These are phyloP conservation scores for Podospora anserina DNA, from an alignment of 495 filamentous ascomycete genomes.

Conservation along the genomic window DNA sequence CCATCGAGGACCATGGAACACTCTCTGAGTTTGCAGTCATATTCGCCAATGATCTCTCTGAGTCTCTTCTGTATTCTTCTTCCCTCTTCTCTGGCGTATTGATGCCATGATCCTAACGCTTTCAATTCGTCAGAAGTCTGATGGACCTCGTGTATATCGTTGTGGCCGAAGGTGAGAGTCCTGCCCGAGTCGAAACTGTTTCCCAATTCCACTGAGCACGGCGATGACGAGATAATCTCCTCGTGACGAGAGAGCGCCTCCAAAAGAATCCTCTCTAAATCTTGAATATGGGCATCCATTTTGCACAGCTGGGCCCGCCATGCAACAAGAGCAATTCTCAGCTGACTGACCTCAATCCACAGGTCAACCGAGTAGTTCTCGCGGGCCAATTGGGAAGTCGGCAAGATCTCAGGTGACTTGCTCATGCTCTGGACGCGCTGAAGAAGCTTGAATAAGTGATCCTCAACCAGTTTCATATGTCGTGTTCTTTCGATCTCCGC, in stretches of 20 bases:
- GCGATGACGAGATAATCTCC: background rate
- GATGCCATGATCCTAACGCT: background rate
- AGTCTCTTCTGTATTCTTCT: slow-evolving; percentile 13
- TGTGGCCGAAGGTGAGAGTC: background rate
- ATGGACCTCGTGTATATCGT: background rate
- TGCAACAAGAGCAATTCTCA: slow-evolving; percentile 1
- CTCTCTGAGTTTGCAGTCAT: slow-evolving; percentile 38
- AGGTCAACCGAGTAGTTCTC: slow-evolving; percentile 17
- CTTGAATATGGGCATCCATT: slow-evolving; percentile 11
- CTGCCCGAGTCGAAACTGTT: background rate
- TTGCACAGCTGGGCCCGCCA: slow-evolving; percentile 9
- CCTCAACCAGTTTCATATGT: slow-evolving; percentile 4
- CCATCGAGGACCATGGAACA: slow-evolving; percentile 40
- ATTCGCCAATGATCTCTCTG: slow-evolving; percentile 27
- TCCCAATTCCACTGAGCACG: background rate
- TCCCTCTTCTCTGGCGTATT: background rate
- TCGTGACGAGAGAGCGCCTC: background rate
- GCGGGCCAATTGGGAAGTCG: slow-evolving; percentile 1
- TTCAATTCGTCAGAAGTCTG: too few species aligned
- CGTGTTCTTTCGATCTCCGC: slow-evolving; percentile 15
- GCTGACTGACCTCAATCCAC: slow-evolving; percentile 14
- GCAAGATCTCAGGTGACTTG: background rate
- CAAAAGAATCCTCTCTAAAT: background rate
- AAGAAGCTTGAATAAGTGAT: slow-evolving; percentile 5
- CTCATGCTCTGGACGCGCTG: slow-evolving; percentile 8